Conservation (phyloP, 768 basidiomycete genomes). For the Naganishia randhawae region DNA sequence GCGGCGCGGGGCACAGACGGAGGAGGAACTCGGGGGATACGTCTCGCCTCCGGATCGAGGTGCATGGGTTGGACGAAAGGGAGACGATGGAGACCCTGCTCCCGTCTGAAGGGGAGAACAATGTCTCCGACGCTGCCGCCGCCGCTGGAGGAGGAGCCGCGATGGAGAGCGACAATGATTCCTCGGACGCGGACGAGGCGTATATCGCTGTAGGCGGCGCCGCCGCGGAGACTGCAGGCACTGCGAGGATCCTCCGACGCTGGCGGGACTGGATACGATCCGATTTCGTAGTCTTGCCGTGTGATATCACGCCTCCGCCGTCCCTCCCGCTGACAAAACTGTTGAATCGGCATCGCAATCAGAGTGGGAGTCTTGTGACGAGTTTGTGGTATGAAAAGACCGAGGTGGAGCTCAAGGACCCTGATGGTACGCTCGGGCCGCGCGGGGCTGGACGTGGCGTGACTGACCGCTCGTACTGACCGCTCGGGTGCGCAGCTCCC, state of each 20-base stretch:
- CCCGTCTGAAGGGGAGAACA: neutral
- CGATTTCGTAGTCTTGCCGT: conserved; percentile 85
- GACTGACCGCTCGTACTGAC: too few relatives aligned
- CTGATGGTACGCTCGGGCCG: conserved; percentile 33
- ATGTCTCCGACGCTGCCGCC: neutral
- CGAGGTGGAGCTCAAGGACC: conserved; percentile 41
- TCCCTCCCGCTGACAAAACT: conserved; percentile 66
- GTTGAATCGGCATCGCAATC: conserved; percentile 73
- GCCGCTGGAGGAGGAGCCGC: conserved; percentile 41
- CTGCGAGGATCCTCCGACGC: conserved; percentile 27
- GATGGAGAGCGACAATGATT: conserved; percentile 53
- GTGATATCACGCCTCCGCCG: conserved; percentile 80
- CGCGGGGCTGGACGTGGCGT: neutral
- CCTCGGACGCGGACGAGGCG: conserved; percentile 34
- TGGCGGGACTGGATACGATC: conserved; percentile 47
- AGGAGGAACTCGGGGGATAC: conserved; percentile 8
- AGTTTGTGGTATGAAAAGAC: conserved; percentile 49
- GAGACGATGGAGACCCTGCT: conserved; percentile 1
- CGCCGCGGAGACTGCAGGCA: conserved; percentile 9
- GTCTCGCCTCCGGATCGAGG: conserved; percentile 22
- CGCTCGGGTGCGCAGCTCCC: too few relatives aligned
- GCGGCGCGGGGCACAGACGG: too few relatives aligned
- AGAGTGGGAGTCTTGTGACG: conserved; percentile 38
- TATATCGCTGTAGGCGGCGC: conserved; percentile 15
- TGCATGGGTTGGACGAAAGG: conserved; percentile 27